phyloP scores from a whole-genome alignment of 31 red algal genomes.

The Endocladia muricata region DNA sequence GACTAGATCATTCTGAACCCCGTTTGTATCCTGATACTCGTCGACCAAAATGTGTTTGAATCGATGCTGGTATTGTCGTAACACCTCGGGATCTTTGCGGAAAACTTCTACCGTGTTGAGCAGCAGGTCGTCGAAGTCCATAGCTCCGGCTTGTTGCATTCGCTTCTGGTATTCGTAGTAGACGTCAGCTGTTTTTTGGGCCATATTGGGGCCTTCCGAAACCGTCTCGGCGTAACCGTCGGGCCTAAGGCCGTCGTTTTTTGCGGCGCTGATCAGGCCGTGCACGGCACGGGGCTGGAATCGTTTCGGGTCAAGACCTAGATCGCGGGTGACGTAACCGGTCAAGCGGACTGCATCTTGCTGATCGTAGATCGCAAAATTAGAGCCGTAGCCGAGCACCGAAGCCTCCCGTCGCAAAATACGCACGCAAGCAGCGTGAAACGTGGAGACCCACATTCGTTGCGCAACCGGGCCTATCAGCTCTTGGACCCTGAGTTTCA shows the following conservation, averaged over 20 bases:
- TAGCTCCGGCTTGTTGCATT: neutral
- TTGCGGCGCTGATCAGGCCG: neutral
- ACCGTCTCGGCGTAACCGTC: neutral
- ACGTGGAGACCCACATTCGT: constrained; percentile 1
- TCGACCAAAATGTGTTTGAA: constrained; percentile 37
- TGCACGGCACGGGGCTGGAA: neutral
- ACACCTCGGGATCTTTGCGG: neutral
- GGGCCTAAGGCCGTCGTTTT: neutral
- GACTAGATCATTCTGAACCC: constrained; percentile 34
- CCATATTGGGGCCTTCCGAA: neutral
- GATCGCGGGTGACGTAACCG: neutral
- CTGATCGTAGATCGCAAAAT: constrained; percentile 6
- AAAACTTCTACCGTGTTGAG: constrained; percentile 1
- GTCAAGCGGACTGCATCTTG: neutral
- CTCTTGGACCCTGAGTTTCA: neutral
- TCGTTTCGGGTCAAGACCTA: neutral
- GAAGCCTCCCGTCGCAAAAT: constrained; percentile 17
- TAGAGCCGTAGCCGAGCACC: neutral
- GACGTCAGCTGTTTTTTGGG: neutral
- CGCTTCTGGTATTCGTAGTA: constrained; percentile 3
- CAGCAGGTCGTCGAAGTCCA: constrained; percentile 60
- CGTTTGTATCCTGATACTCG: constrained; percentile 57
- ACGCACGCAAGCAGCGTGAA: constrained; percentile 18
- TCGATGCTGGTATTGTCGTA: neutral
- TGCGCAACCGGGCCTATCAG: neutral